Evolutionary conservation across 2,329 filamentous ascomycete genomes (phyloP).

Genomic region (Hypoxylon sp.): DNA sequence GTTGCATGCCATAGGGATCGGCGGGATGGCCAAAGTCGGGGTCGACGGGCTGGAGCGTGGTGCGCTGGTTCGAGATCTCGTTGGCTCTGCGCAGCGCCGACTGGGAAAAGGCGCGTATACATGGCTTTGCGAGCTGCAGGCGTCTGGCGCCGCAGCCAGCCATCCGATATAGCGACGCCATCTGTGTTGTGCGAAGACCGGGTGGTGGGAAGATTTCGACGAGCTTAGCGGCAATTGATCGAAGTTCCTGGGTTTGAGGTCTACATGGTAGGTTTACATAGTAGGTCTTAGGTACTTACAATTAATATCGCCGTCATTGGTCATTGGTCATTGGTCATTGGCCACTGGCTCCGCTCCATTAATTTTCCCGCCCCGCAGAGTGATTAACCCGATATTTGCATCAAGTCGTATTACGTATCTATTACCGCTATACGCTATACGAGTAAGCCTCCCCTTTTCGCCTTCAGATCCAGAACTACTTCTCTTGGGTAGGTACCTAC

Average conservation of each 20-base stretch:
- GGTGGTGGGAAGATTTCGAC: slow-evolving; percentile 45
- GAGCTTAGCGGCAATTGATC: slow-evolving; percentile 18
- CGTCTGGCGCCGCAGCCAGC: slow-evolving; percentile 78
- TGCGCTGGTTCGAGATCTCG: slow-evolving; percentile 66
- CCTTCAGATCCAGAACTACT: no score
- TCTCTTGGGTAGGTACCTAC: no score
- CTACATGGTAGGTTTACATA: no score
- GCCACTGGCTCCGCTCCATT: slow-evolving; percentile 31
- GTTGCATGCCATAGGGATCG: slow-evolving; percentile 62
- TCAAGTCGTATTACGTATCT: not conserved
- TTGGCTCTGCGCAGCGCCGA: slow-evolving; percentile 72
- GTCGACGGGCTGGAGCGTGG: slow-evolving; percentile 73
- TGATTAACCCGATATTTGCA: not conserved
- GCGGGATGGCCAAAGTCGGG: slow-evolving; percentile 68
- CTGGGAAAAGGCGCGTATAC: slow-evolving; percentile 71
- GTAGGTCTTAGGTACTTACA: slow-evolving; percentile 38
- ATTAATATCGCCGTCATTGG: slow-evolving; percentile 49
- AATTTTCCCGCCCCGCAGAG: slow-evolving; percentile 42
- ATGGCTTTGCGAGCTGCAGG: slow-evolving; percentile 56
- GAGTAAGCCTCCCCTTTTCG: no score
- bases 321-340: not conserved
- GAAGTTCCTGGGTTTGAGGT: slow-evolving; percentile 22
- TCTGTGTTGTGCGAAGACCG: slow-evolving; percentile 56
- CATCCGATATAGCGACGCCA: slow-evolving; percentile 80
- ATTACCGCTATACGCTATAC: not conserved